Conservation (phyloP, 352 stramenopile genomes). For the Globisporangium uncinulatum region DNA sequence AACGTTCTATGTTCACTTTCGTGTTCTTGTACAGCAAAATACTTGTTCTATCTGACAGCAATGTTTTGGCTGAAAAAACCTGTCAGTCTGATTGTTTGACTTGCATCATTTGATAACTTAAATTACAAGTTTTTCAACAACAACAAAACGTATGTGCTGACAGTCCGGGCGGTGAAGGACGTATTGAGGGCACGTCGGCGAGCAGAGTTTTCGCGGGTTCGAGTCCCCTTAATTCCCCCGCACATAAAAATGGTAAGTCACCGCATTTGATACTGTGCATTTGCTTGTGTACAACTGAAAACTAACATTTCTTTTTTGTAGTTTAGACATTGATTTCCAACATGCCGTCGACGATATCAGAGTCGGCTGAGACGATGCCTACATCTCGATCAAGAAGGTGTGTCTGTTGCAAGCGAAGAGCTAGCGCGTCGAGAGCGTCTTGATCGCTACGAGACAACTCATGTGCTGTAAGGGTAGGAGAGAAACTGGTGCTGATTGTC, state of each 20-base stretch:
- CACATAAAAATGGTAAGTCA: background rate
- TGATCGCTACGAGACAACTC: background rate
- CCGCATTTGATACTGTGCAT: no score
- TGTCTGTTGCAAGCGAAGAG: background rate
- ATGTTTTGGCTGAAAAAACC: no score
- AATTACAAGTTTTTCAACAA: no score
- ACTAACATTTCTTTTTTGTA: background rate
- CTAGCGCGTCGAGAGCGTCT: background rate
- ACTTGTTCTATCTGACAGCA: no score
- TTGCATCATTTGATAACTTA: no score
- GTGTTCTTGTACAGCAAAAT: no score
- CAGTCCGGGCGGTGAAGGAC: no score
- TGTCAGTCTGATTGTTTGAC: no score
- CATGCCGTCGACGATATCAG: background rate
- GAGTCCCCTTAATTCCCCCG: conserved; percentile 3
- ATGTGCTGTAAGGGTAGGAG: background rate
- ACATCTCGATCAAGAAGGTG: conserved; percentile 1
- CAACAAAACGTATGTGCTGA: no score
- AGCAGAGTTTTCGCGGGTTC: background rate
- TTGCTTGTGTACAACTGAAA: no score
- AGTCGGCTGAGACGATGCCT: background rate
- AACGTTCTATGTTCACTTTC: no score
- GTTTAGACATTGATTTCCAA: background rate
- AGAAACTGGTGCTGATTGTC: background rate
- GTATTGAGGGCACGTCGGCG: conserved; percentile 3